Evolutionary conservation across 2,329 filamentous ascomycete genomes (phyloP).

Genomic region (Trichoderma sp.): DNA sequence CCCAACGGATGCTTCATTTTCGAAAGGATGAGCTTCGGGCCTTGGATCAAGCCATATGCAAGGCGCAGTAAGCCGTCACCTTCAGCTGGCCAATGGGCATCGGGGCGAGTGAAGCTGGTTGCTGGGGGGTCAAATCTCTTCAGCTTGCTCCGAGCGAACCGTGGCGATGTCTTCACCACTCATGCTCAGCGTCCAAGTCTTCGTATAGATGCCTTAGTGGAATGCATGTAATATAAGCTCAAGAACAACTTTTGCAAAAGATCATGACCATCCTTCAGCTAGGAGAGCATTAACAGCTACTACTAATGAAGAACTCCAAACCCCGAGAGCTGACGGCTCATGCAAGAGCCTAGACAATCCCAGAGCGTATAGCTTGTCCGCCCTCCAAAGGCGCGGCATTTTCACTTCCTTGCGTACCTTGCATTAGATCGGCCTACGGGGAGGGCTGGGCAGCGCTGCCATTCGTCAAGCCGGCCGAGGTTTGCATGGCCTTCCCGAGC

Average conservation of each 20-base stretch:
- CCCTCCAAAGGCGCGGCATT: conserved; percentile 22
- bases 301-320: neutral
- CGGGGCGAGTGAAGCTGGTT: conserved; percentile 1
- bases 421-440: conserved; percentile 22
- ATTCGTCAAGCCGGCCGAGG: conserved; percentile 15
- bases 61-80: conserved; percentile 4
- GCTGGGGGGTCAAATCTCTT: neutral
- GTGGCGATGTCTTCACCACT: neutral
- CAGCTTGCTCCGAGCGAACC: conserved; percentile 2
- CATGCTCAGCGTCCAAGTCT: too few species aligned
- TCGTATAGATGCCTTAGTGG: too few species aligned
- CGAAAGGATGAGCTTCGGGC: neutral
- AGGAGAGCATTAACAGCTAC: conserved; percentile 3
- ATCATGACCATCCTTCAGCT: neutral
- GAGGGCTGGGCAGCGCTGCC: conserved; percentile 20
- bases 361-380: neutral
- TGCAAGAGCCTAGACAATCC: conserved; percentile 13
- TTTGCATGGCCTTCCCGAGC: conserved; percentile 19
- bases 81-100: conserved; percentile 11
- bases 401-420: conserved; percentile 27
- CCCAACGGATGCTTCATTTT: neutral
- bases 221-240: too few species aligned
- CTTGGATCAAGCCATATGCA: neutral
- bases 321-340: conserved; percentile 10
- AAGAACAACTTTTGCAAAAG: neutral